Base-by-base conservation (phyloP, 225 moss, liverwort and hornwort species). In the Pseudisothecium myosuroides region DNA sequence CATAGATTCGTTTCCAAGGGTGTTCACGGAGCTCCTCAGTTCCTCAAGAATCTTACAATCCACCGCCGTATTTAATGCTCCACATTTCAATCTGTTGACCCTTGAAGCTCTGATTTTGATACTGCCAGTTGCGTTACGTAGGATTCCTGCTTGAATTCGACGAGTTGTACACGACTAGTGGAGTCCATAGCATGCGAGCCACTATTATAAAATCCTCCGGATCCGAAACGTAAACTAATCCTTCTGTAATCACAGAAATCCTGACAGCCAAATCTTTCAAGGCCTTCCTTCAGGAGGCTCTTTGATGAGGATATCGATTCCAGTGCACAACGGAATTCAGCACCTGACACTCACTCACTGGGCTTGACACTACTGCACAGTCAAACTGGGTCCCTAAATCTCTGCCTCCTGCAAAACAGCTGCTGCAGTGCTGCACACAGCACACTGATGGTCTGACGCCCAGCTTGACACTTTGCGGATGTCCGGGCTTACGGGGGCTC, bases 191-290 rank as follows among this genome's bases (percentile, higher is more conserved):
- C 91, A 83, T 83, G 88, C 77, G 86, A 88, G 76, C 55, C 29
- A 50, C 24, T 49, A 71, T 58, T 32, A 12, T 19, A 7, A 76
- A 82, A 86, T 76, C 79, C n/a, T 14, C 54, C 45, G 65, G 83
- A 88, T 82, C 87, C 52, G 24, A 22, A 58, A 83, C 83, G n/a
- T 58, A 36, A 83, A 88, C 54, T 24, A 49, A 66, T 32, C 76
- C 58, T 54, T 7, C 16, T 34, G 56, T 41, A 49, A 21, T 45
- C 69, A 32, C 41, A 43, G 50, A 45, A n/a, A 82, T 39, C 71
- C 84, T 89, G 81, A 63, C 77, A 82, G 27, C 49, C 19, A 83
- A 88, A 90, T 92, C 92, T 88, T 86, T 88, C 64, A 31, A 62
- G 71, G 27, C 47, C 63, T 31, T 23, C 22, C 15, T 14, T 34